These are phyloP conservation scores for Arachis monticola DNA, from an alignment of 331 rosid genomes.

Conservation along the genomic window DNA sequence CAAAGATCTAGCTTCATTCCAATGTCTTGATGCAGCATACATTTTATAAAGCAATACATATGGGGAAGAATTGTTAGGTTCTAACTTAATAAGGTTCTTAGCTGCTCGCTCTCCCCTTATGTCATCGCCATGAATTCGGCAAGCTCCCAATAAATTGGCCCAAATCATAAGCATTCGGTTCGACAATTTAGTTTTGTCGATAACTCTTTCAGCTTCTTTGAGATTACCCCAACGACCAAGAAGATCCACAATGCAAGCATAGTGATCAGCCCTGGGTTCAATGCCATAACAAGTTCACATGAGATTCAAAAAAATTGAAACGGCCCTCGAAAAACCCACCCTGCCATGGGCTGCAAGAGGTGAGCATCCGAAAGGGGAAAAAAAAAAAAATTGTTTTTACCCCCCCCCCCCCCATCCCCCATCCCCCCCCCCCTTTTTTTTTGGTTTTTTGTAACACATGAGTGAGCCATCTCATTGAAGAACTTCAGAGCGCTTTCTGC, in stretches of 20 bases:
- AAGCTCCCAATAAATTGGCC: constrained; percentile 82
- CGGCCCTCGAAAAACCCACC: constrained; percentile 72
- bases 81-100: constrained; percentile 66
- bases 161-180: constrained; percentile 72
- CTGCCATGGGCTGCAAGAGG: constrained; percentile 94
- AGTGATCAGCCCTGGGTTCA: constrained; percentile 68
- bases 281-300: constrained; percentile 57
- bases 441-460: constrained; percentile 44
- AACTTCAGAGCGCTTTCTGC: constrained; percentile 66
- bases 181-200: constrained; percentile 43
- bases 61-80: constrained; percentile 77
- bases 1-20: constrained; percentile 70
- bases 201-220: constrained; percentile 80
- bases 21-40: constrained; percentile 77
- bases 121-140: constrained; percentile 89
- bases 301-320: constrained; percentile 51
- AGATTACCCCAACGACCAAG: constrained; percentile 89
- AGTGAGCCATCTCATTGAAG: constrained; percentile 65
- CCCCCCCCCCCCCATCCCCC: too few relatives aligned
- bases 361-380: constrained; percentile 96
- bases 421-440: too few relatives aligned
- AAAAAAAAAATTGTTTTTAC: too few relatives aligned
- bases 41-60: constrained; percentile 74
- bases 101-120: constrained; percentile 76
- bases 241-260: constrained; percentile 88